A percentile compares a stretch with the other conserved stretches of the same genome.
These are phyloP conservation scores for Fagopyrum homotropicum DNA, from an alignment of 148 eudicot genomes.

Conservation along the genomic window DNA sequence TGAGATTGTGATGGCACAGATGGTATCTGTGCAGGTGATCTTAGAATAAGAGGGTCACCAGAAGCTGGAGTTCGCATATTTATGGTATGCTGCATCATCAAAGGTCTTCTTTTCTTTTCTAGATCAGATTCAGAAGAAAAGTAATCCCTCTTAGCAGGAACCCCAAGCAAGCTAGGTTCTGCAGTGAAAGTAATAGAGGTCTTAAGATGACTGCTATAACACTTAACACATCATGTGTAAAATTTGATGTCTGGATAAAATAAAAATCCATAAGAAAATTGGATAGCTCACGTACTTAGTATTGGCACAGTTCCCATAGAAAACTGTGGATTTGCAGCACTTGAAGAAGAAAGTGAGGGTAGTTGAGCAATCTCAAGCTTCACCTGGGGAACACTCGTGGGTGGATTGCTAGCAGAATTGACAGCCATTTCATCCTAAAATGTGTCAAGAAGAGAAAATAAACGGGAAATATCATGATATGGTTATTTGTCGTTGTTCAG, in stretches of 20 bases:
- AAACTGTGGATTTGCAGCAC: slow-evolving; percentile 26
- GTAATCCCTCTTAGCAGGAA: slow-evolving; percentile 53
- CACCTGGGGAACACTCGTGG: slow-evolving; percentile 31
- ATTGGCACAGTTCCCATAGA: slow-evolving; percentile 35
- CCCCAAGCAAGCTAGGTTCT: slow-evolving; percentile 89
- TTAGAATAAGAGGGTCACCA: slow-evolving; percentile 57
- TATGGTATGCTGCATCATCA: slow-evolving; percentile 25
- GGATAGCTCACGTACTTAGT: slow-evolving; percentile 42
- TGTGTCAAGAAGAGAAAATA: slow-evolving; percentile 9
- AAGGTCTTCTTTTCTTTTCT: slow-evolving; percentile 33
- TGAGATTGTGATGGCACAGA: slow-evolving; percentile 27
- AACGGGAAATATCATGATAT: background rate
- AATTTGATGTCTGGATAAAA: background rate
- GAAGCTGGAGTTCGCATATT: slow-evolving; percentile 32
- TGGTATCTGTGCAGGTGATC: slow-evolving; percentile 43
- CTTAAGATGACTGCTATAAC: slow-evolving; percentile 10
- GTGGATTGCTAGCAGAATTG: slow-evolving; percentile 27
- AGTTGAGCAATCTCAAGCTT: slow-evolving; percentile 46
- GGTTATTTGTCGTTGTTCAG: background rate
- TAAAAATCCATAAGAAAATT: slow-evolving; percentile 10
- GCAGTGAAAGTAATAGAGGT: slow-evolving; percentile 12
- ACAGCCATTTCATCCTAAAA: slow-evolving; percentile 43
- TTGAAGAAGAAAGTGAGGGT: slow-evolving; percentile 34
- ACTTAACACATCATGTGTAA: background rate
- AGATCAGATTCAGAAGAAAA: slow-evolving; percentile 26